Evolutionary conservation across 164 flowering plant species (phyloP), one percentile per base, ranked within the genome.

Genomic region (Aristolochia contorta): DNA sequence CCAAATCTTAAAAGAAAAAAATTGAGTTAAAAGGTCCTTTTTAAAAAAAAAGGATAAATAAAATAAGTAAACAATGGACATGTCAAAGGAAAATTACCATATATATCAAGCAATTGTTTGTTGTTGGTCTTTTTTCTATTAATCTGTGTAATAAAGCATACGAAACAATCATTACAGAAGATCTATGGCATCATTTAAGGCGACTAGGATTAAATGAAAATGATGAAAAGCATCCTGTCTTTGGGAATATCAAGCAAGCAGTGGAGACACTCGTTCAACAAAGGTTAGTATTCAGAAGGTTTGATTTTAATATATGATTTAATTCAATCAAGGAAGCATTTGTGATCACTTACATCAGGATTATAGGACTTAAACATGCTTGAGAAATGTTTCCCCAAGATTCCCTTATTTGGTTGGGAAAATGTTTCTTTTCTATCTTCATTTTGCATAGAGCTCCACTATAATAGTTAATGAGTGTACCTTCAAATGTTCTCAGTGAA

Each of bases 261-360:
- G 52, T 92, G 72, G 98, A 92, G 61, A 60, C 79, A 23, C 84
- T 92, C 57, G 87, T 89, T 60, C 89, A 83, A 65, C 93, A 87
- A 78, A 92, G 96, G 98, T 86, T 59, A 57, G 67, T 51, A 18
- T 8, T 19, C 32, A 16, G 2, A 2, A 21, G 22, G 33, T 20
- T 23, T 12, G 32, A 43, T 6, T 16, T 61, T 33, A 37, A 37
- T 37, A 37, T 27, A 0, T 3, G 43, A 37, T 37, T 8, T 10
- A 6, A 37, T 37, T 37, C 43, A 37, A 37, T 37, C 9, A 37
- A 37, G 43, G 43, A 8, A 37, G 43, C 12, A 4, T 8, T 37
- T 37, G 12, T 37, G 10, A 37, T 37, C 43, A 37, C 12, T 3
- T 4, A 37, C 3, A 37, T 3, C 43, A 37, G 43, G 43, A 4